Base-by-base conservation (phyloP, 2,329 filamentous ascomycete species). In the Alternaria sp. region DNA sequence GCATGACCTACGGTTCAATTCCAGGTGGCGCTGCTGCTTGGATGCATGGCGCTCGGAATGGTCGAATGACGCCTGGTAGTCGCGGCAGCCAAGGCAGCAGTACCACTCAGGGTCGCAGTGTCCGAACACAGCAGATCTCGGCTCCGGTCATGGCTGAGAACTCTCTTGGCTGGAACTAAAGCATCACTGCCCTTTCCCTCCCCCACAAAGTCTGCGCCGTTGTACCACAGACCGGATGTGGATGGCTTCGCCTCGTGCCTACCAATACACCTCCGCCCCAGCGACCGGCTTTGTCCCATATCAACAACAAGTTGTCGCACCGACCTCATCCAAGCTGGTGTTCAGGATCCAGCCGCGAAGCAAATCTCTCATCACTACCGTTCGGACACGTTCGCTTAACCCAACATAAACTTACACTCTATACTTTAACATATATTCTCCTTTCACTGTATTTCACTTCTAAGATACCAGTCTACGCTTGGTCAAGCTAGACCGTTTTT, bases 131-230 rank as follows among this genome's bases (percentile, higher is more conserved):
- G 74, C 88, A 90, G 81, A 97, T 97, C 78, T 96, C 92, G 65
- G 92, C 93, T 32, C 94, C 94, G 4, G 91, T 97, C 67, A 94
- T 94, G 80, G 91, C 93, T 4, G 93, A 96, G 84, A 97, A 97
- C 86, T 97, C 93, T 55, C 87, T 97, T 69, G 94, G 94, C 74
- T 97, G 94, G 94, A 97, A 96, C 84, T 97, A 86, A 89, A 56
- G 43, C 40, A 23, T 47, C 30, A 25, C 15, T 32, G 44, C 26
- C 19, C 43, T 54, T 25, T 36, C 43, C 32, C 44, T 12, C 50
- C 49, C 59, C 54, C 64, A 62, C 67, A 21, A 63, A 65, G 68
- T 40, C 70, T 59, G 70, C 74, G 66, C 68, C 58, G 56, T 59
- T 77, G 71, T 77, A 77, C 70, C 69, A 78, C 74, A 76, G 69